These are phyloP conservation scores for Leccinum rimulosum DNA, from an alignment of 768 basidiomycete genomes.

Conservation along the genomic window DNA sequence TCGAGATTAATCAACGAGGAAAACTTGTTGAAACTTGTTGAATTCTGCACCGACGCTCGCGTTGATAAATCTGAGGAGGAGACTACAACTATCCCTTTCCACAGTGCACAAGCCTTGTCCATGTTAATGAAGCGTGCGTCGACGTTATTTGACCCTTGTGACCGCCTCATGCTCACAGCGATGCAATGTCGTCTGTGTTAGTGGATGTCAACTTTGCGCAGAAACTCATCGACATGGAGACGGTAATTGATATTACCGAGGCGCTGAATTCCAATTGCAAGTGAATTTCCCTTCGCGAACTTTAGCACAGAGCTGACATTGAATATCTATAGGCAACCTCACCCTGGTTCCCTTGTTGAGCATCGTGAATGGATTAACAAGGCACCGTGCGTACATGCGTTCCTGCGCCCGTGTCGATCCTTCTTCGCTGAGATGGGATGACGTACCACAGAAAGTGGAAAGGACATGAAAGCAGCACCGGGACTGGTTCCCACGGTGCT, in stretches of 20 bases:
- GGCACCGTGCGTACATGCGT: constrained; percentile 9
- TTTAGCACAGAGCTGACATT: not conserved
- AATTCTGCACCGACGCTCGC: constrained; percentile 15
- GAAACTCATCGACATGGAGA: constrained; percentile 15
- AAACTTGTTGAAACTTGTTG: constrained; percentile 19
- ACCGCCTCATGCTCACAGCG: not conserved
- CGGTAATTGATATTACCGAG: constrained; percentile 16
- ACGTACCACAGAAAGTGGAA: constrained; percentile 3
- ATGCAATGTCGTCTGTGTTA: not conserved
- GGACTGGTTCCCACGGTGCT: constrained; percentile 16
- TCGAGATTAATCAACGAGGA: constrained; percentile 15
- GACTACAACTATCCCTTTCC: constrained; percentile 18
- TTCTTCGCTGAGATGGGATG: not conserved
- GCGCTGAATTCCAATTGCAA: constrained; percentile 18
- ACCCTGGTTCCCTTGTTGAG: constrained; percentile 24
- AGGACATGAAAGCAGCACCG: constrained; percentile 7
- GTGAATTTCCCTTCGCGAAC: not conserved
- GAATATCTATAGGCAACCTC: constrained; percentile 13
- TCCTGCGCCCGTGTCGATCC: not conserved
- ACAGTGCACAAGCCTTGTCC: constrained; percentile 27
- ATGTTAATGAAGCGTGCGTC: constrained; percentile 26
- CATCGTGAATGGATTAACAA: constrained; percentile 16
- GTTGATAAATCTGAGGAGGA: constrained; percentile 13
- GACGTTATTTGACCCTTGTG: not conserved
- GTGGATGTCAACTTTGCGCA: constrained; percentile 13